Evolutionary conservation across 345 rosid genomes (phyloP).

Genomic region (Stellera chamaejasme): DNA sequence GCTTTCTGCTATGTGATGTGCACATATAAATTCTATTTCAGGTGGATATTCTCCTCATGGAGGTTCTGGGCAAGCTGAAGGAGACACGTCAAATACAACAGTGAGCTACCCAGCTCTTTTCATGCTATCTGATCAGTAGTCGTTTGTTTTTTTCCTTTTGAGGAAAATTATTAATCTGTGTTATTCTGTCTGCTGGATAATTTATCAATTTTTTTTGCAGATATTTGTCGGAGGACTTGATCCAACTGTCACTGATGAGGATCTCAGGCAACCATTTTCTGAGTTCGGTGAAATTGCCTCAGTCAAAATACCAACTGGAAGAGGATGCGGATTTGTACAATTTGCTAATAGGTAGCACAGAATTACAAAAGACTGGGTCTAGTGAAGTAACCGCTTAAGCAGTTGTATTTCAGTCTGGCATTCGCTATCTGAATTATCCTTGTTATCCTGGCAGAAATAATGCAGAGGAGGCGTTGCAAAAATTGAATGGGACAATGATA

Average conservation of each 20-base stretch:
- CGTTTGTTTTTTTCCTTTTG: background rate
- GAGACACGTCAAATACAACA: constrained; percentile 67
- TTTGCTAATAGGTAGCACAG: constrained; percentile 58
- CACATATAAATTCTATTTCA: background rate
- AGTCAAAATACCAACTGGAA: constrained; percentile 74
- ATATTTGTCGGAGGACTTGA: constrained; percentile 94
- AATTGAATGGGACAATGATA: constrained; percentile 45
- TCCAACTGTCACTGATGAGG: constrained; percentile 73
- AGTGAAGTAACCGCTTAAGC: background rate
- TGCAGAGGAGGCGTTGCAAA: constrained; percentile 87
- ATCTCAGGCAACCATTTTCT: constrained; percentile 64
- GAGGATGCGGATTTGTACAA: constrained; percentile 88
- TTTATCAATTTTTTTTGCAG: constrained; percentile 30
- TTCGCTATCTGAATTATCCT: constrained; percentile 1
- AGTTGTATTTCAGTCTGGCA: background rate
- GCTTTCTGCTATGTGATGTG: background rate
- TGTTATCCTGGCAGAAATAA: constrained; percentile 29
- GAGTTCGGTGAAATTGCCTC: constrained; percentile 69
- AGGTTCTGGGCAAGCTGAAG: constrained; percentile 40
- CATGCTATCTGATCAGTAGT: constrained; percentile 12
- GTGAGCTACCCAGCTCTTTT: constrained; percentile 32
- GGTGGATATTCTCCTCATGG: constrained; percentile 68
- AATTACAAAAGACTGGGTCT: background rate
- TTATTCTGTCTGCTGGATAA: constrained; percentile 9
- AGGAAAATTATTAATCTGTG: background rate